Percentiles rank a stretch among this genome's conserved stretches.
Conservation (phyloP, 2,329 filamentous ascomycete species). For the Sclerotinia sclerotiorum region DNA sequence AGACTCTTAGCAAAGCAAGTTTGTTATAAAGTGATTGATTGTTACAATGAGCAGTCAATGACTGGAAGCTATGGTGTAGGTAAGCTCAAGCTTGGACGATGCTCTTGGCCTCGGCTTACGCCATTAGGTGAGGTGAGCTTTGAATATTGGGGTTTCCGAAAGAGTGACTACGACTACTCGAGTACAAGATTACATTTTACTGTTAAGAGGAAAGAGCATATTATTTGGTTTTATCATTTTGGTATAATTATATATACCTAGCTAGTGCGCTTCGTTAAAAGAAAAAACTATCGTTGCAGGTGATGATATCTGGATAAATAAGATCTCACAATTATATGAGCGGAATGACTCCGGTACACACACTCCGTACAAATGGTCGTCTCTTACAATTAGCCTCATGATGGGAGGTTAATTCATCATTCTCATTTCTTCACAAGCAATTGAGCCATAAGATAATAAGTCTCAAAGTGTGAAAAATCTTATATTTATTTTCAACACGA, state of each 20-base stretch:
- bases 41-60: neutral
- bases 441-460: neutral
- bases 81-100: slow-evolving; percentile 13
- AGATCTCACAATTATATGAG: neutral
- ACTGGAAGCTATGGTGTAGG: neutral
- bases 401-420: neutral
- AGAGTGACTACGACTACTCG: too few species aligned
- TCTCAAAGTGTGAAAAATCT: neutral
- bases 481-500: neutral
- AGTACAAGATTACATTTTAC: too few species aligned
- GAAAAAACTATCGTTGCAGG: neutral
- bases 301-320: neutral
- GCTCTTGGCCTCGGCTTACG: slow-evolving; percentile 11
- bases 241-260: neutral
- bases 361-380: neutral
- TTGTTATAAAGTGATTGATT: slow-evolving; percentile 1
- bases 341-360: slow-evolving; percentile 2
- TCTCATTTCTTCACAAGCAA: neutral
- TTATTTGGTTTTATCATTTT: too few species aligned
- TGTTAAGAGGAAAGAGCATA: neutral
- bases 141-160: too few species aligned
- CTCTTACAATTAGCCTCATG: neutral
- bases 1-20: too few species aligned
- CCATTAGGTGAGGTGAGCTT: slow-evolving; percentile 1
- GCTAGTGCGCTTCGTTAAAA: neutral